These are phyloP conservation scores for Candida insectorum DNA, from an alignment of 805 yeast genomes.

Conservation along the genomic window DNA sequence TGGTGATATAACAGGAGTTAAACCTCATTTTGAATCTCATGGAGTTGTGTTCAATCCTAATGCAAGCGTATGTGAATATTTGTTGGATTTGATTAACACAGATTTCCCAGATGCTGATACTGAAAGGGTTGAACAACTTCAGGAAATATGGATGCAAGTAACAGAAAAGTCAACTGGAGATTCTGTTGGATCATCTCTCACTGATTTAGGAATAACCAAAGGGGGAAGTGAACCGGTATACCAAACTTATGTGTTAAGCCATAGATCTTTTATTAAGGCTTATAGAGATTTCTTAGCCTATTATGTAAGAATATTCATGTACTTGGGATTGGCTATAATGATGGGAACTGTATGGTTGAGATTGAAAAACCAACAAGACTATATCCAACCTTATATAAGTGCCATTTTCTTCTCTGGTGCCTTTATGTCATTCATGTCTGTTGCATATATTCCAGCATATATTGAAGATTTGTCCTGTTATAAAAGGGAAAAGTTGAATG, in stretches of 20 bases:
- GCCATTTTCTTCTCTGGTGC: constrained; percentile 43
- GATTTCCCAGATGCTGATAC: constrained; percentile 15
- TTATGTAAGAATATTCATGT: constrained; percentile 35
- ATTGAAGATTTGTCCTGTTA: constrained; percentile 30
- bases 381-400: constrained; percentile 31
- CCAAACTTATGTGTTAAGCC: constrained; percentile 16
- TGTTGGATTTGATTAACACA: constrained; percentile 26
- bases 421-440: constrained; percentile 44
- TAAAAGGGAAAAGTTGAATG: constrained; percentile 31
- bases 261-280: constrained; percentile 28
- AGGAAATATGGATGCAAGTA: not conserved
- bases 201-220: constrained; percentile 1
- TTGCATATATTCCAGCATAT: constrained; percentile 39
- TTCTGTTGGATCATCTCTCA: not conserved
- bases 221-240: constrained; percentile 1
- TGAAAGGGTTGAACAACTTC: not conserved
- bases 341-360: constrained; percentile 35
- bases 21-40: constrained; percentile 16
- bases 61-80: constrained; percentile 24
- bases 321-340: constrained; percentile 35
- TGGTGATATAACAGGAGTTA: constrained; percentile 13
- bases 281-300: constrained; percentile 34
- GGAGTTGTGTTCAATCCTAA: constrained; percentile 17
- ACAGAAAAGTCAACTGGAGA: not conserved
- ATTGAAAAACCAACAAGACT: constrained; percentile 24